A percentile compares a stretch with the other conserved stretches of the same genome.
Conservation (phyloP, 352 stramenopile genomes). For the Phytopythium vexans region DNA sequence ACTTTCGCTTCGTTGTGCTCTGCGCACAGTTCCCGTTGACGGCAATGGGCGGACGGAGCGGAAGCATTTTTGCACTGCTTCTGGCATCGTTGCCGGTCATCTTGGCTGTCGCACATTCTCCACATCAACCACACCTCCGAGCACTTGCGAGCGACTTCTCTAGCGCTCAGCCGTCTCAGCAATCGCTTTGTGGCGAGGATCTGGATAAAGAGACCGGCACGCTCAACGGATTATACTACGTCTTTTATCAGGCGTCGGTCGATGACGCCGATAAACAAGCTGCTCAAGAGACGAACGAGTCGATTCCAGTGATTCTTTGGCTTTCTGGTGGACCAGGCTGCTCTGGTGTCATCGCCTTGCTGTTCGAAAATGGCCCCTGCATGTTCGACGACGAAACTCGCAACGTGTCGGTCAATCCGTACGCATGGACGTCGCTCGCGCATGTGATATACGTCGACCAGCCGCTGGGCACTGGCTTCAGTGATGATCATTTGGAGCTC, state of each 20-base stretch:
- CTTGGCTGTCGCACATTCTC: no score
- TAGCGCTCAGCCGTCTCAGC: slow-evolving; percentile 10
- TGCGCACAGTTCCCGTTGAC: no score
- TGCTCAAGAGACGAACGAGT: background rate
- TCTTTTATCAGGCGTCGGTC: slow-evolving; percentile 61
- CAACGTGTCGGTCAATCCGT: slow-evolving; percentile 80
- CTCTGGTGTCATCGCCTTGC: slow-evolving; percentile 89
- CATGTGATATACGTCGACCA: slow-evolving; percentile 98
- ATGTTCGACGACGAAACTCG: slow-evolving; percentile 66
- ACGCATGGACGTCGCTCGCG: slow-evolving; percentile 93
- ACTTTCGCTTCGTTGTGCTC: no score
- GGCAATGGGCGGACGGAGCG: no score
- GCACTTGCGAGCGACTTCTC: slow-evolving; percentile 28
- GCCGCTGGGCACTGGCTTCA: slow-evolving; percentile 80
- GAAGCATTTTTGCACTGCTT: no score
- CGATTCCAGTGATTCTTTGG: slow-evolving; percentile 93
- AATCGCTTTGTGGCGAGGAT: slow-evolving; percentile 64
- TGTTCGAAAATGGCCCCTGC: slow-evolving; percentile 97
- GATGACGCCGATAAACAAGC: background rate
- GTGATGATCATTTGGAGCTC: slow-evolving; percentile 9
- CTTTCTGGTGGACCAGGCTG: slow-evolving; percentile 96
- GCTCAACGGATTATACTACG: slow-evolving; percentile 68
- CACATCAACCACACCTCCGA: slow-evolving; percentile 5
- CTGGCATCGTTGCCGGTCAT: background rate
- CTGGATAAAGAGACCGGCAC: slow-evolving; percentile 51